Percentiles rank a stretch among this genome's conserved stretches.
Evolutionary conservation across 352 stramenopile species (phyloP).

Genomic region (Globisporangium emineosum): DNA sequence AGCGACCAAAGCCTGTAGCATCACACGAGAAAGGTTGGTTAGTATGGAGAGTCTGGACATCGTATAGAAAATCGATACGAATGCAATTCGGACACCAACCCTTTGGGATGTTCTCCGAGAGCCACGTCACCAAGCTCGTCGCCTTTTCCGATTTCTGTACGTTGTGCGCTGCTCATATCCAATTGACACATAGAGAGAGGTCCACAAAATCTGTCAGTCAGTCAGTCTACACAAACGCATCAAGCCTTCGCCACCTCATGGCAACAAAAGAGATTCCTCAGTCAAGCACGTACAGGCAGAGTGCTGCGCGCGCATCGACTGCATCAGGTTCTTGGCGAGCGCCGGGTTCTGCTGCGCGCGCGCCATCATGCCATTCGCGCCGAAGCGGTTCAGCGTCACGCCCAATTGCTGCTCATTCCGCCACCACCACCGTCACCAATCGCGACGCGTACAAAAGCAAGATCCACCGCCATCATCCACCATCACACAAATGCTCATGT

Average conservation of each 20-base stretch:
- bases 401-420: slow-evolving; percentile 52
- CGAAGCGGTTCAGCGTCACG: slow-evolving; percentile 53
- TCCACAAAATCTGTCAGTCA: neutral
- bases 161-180: slow-evolving; percentile 34
- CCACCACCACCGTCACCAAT: neutral
- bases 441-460: neutral
- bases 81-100: slow-evolving; percentile 19
- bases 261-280: neutral
- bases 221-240: neutral
- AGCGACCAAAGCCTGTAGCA: slow-evolving; percentile 64
- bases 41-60: neutral
- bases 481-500: neutral
- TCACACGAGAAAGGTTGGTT: neutral
- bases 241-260: too few species aligned
- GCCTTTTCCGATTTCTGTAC: slow-evolving; percentile 41
- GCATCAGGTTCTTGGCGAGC: slow-evolving; percentile 43
- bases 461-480: neutral
- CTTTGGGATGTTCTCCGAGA: slow-evolving; percentile 79
- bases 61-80: neutral
- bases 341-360: slow-evolving; percentile 35
- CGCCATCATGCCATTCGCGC: slow-evolving; percentile 27
- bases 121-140: slow-evolving; percentile 67
- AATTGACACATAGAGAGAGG: neutral
- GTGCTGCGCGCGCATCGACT: slow-evolving; percentile 53
- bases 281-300: slow-evolving; percentile 42